These are phyloP conservation scores for Zymoseptoria ardabiliae DNA, from an alignment of 2,329 filamentous ascomycete species.

Conservation along the genomic window DNA sequence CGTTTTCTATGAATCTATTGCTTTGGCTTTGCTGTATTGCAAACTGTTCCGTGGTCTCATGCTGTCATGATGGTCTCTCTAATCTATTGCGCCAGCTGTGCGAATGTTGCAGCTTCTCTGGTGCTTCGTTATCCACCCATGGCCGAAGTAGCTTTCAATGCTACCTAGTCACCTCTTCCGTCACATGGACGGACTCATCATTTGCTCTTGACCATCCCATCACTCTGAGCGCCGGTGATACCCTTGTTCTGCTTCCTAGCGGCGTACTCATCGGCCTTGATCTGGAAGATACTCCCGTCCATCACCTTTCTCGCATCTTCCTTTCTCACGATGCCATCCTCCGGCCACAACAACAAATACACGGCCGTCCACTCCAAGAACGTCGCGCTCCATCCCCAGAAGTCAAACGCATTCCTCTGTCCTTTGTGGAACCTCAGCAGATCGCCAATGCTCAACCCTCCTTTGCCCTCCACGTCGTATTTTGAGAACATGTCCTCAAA, in stretches of 20 bases:
- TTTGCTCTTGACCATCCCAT: background rate
- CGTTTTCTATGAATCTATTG: background rate
- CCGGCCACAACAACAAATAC: constrained; percentile 49
- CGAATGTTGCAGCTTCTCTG: too few relatives aligned
- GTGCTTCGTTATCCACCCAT: too few relatives aligned
- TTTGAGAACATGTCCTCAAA: constrained; percentile 45
- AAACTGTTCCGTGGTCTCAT: background rate
- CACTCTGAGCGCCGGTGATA: background rate
- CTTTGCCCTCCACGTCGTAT: constrained; percentile 34
- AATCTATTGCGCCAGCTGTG: too few relatives aligned
- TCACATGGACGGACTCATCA: background rate
- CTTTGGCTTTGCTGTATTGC: background rate
- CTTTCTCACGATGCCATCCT: constrained; percentile 50
- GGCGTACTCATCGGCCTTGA: constrained; percentile 31
- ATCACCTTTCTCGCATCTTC: constrained; percentile 49
- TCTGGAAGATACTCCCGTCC: constrained; percentile 47
- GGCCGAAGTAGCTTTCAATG: background rate
- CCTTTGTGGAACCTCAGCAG: constrained; percentile 34
- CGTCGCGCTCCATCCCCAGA: constrained; percentile 40
- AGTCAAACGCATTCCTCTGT: constrained; percentile 37
- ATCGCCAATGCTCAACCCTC: constrained; percentile 35
- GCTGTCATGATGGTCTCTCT: too few relatives aligned
- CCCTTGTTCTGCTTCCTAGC: constrained; percentile 10
- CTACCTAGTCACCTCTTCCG: background rate
- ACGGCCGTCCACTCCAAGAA: constrained; percentile 44